These are phyloP conservation scores for Lantana camara DNA, from an alignment of 257 asterid species.

Conservation along the genomic window DNA sequence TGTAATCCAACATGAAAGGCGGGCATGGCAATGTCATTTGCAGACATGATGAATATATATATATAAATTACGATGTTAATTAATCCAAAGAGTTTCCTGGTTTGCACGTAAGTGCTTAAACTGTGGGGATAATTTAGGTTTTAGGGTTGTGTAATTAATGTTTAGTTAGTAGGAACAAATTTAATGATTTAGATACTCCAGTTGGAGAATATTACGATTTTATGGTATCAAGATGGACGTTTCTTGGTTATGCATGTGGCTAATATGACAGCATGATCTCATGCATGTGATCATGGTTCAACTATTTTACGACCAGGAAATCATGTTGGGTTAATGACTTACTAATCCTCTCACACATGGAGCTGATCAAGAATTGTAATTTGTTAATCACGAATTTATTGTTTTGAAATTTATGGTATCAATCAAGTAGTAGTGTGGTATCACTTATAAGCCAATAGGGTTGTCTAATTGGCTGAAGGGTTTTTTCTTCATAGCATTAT, in stretches of 20 bases:
- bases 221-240: neutral
- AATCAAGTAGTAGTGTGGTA: too few relatives aligned
- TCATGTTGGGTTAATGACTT: neutral
- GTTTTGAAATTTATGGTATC: too few relatives aligned
- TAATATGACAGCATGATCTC: neutral
- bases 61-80: neutral
- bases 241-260: neutral
- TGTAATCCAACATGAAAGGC: slow-evolving; percentile 26
- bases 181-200: neutral
- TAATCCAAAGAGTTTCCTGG: neutral
- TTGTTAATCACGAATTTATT: too few relatives aligned
- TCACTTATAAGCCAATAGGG: too few relatives aligned
- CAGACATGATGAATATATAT: neutral
- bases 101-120: neutral
- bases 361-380: too few relatives aligned
- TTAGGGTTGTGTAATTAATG: neutral
- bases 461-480: too few relatives aligned
- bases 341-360: too few relatives aligned
- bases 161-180: neutral
- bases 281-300: neutral
- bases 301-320: neutral
- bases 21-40: slow-evolving; percentile 26
- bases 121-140: neutral
- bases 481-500: too few relatives aligned
- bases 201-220: neutral